These are phyloP conservation scores for Pythium sukuiense DNA, from an alignment of 352 stramenopile genomes.

Conservation along the genomic window DNA sequence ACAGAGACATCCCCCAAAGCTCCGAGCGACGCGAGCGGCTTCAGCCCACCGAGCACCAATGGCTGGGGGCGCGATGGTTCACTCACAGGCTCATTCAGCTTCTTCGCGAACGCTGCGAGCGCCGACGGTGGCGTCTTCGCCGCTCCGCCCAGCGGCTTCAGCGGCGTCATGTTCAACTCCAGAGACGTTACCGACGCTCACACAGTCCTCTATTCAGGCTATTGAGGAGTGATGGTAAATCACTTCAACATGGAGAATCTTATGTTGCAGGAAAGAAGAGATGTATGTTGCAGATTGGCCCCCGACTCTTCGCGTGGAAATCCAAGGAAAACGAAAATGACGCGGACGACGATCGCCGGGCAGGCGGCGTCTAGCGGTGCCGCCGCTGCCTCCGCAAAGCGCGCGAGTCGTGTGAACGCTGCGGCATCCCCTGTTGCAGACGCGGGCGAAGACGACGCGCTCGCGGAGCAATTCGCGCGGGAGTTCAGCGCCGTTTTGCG, in stretches of 20 bases:
- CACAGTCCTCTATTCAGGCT: background rate
- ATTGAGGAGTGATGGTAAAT: background rate
- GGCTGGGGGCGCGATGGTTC: background rate
- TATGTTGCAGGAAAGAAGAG: background rate
- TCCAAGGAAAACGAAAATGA: conserved; percentile 11
- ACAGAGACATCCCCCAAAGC: background rate
- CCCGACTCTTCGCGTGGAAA: background rate
- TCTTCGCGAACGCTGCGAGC: conserved; percentile 17
- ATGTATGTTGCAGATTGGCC: background rate
- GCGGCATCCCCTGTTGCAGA: background rate
- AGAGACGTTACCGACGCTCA: background rate
- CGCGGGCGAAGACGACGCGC: conserved; percentile 23
- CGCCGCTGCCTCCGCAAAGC: conserved; percentile 1
- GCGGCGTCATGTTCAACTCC: background rate
- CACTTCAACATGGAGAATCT: background rate
- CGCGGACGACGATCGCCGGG: conserved; percentile 11
- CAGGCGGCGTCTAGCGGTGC: background rate
- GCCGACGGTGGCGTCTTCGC: conserved; percentile 1
- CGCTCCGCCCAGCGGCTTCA: background rate
- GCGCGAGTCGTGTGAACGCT: background rate
- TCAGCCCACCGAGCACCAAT: background rate
- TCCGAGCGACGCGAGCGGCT: conserved; percentile 3
- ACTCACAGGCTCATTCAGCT: background rate
- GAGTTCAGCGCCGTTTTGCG: conserved; percentile 45
- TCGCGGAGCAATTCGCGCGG: conserved; percentile 55